Evolutionary conservation across 352 stramenopile species (phyloP), one percentile per base, ranked within the genome.

Genomic region (Globisporangium rhizosaccharum): DNA sequence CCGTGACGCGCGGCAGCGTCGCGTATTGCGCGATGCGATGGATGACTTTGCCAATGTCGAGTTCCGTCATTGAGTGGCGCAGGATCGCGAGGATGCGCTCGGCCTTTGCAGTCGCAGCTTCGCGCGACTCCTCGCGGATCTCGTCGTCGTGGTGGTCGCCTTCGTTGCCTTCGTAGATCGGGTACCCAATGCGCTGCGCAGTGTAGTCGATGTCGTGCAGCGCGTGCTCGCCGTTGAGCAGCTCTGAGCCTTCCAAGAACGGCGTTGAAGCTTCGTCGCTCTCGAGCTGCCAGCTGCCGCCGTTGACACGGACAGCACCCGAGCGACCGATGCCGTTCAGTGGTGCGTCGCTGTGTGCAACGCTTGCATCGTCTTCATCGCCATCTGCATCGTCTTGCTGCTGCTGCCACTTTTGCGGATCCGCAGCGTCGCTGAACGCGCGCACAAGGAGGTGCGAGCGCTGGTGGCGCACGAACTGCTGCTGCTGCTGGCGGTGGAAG

Each of bases 21-120:
- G 85, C 79, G 61, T 90, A 92, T 57, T 92, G 80, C 23, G 79
- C 82, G 51, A 92, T 76, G 50, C 85, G 83, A 46, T 92, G 82
- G 48, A 92, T 82, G 8, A 94, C 77, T 56, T 86, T 85, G 60
- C 85, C 80, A 30, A 92, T 91, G 62, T 89, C 76, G 11, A 91
- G 67, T 52, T 94, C 85, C 30, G 77, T 92, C 79, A 94, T 89
- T 59, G 82, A 90, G 63, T 92, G 80, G 12, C 85, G 82, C 44
- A 94, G 53, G 47, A 92, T 71, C 5, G 81, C 80, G 53, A 94
- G 73, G 45, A 94, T 87, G 44, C 73, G 68, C 71, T 94, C 85
- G 25, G 85, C 83, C 63, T 90, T 92, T 30, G 64, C 67, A 0
- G 76, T 88, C 1, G 85, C 82, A 28, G 82, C 74, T 18, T 70